Base-by-base conservation (phyloP, 116 monocot species). In the Dioscorea cayenensis region DNA sequence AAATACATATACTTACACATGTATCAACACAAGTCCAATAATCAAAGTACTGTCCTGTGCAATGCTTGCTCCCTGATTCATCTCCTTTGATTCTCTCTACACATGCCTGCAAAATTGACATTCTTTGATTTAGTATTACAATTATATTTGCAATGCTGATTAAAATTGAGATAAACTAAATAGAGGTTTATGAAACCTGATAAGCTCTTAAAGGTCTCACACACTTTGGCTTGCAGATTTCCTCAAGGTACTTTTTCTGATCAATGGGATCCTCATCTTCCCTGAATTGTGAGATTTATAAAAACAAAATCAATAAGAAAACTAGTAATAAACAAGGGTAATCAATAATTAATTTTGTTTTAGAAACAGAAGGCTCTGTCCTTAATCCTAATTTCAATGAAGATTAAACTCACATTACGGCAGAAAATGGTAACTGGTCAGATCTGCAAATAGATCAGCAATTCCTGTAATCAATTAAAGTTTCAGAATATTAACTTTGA, bases 21-120 rank as follows among this genome's bases (percentile, higher is more conserved):
- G 22, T 64, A 29, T 79, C 79, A 36, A 79, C 50, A 43, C 79
- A 79, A 5, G 73, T 59, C 79, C 73, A 73, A 49, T 63, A 79
- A 62, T 79, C 72, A 43, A 72, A 72, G 38, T 62, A 72, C 38
- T 72, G 72, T 8, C 72, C 72, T 19, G 72, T 72, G 49, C 79
- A 79, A 36, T 79, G 79, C 74, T 74, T 79, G 68, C 69, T 73
- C 27, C 73, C 79, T 16, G 48, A 29, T 51, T 70, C 69, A 69
- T 68, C 73, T 0, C 36, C 63, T 68, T 74, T 36, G 7, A 74
- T 68, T 68, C 73, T 60, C 20, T 74, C 36, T 17, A 68, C 51
- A 37, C 74, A 79, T 68, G 25, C 79, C 73, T 79, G 63, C 25
- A 65, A 25, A 22, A 17, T 28, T 27, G 6, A 55, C 55, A 19